phyloP scores from a whole-genome alignment of 2,329 filamentous ascomycete species.

The Aspergillus spinulosporus region DNA sequence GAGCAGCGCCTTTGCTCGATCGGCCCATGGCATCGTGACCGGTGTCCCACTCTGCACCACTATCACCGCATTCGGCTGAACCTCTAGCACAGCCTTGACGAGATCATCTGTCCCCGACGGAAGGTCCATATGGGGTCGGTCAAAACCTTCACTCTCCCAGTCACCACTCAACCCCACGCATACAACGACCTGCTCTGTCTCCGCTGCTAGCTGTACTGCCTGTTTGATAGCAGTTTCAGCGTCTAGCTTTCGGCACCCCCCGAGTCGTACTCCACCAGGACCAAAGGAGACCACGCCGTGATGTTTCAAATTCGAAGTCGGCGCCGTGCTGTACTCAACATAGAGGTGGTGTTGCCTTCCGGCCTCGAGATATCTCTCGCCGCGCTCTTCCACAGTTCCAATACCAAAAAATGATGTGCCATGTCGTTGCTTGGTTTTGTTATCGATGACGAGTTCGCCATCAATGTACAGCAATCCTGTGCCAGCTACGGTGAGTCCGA shows the following conservation, averaged over 20 bases:
- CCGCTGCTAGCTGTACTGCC: conserved; percentile 66
- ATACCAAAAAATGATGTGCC: conserved; percentile 66
- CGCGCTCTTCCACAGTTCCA: conserved; percentile 65
- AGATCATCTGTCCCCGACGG: conserved; percentile 57
- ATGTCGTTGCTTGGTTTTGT: conserved; percentile 62
- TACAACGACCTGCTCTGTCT: conserved; percentile 74
- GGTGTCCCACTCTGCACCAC: conserved; percentile 78
- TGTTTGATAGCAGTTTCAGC: conserved; percentile 61
- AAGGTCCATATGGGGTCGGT: conserved; percentile 59
- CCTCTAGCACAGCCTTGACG: conserved; percentile 64
- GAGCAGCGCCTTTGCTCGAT: conserved; percentile 56
- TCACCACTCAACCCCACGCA: conserved; percentile 76
- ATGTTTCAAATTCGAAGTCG: conserved; percentile 59
- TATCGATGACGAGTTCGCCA: conserved; percentile 63
- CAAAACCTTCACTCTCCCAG: conserved; percentile 76
- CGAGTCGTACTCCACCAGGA: conserved; percentile 63
- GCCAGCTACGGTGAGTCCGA: conserved; percentile 66
- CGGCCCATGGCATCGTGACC: conserved; percentile 52
- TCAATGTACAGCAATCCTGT: conserved; percentile 66
- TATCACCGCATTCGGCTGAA: conserved; percentile 69
- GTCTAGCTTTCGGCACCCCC: conserved; percentile 60
- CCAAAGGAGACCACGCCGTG: conserved; percentile 54
- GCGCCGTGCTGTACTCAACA: too few species aligned
- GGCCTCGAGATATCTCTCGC: conserved; percentile 58
- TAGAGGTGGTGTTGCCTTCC: conserved; percentile 57